Evolutionary conservation across 768 basidiomycete species (phyloP).

Genomic region (Sarcodon aspratus): DNA sequence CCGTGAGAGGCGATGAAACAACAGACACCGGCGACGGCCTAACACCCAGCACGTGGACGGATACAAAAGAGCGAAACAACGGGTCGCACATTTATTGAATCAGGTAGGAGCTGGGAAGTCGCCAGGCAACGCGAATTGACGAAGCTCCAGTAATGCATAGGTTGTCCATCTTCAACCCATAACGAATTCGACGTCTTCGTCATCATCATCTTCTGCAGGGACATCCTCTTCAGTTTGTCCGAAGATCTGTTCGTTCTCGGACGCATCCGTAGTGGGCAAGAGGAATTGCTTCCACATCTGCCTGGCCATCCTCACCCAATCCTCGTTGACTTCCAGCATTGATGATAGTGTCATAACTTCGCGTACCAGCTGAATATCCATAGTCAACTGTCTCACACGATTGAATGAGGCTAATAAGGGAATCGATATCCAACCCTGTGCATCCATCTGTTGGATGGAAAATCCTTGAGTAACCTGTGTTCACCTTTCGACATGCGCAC

Average conservation of each 20-base stretch:
- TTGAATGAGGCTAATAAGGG: conserved; percentile 79
- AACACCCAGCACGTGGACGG: too few species aligned
- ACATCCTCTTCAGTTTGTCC: conserved; percentile 23
- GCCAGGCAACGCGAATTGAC: too few species aligned
- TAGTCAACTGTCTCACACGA: conserved; percentile 60
- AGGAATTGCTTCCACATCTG: conserved; percentile 49
- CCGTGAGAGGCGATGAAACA: too few species aligned
- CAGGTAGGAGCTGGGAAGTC: too few species aligned
- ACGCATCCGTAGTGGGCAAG: conserved; percentile 26
- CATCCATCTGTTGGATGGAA: conserved; percentile 67
- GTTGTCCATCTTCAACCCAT: conserved; percentile 23
- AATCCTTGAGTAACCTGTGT: not conserved
- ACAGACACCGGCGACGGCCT: too few species aligned
- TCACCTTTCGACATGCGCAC: conserved; percentile 15
- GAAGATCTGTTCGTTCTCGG: not conserved
- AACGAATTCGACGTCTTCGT: conserved; percentile 72
- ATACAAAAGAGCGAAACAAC: too few species aligned
- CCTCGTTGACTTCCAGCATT: conserved; percentile 57
- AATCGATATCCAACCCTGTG: conserved; percentile 79
- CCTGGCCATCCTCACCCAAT: conserved; percentile 57
- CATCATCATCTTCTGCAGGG: conserved; percentile 49
- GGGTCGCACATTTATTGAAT: too few species aligned
- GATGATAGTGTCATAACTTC: conserved; percentile 61
- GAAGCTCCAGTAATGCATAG: too few species aligned
- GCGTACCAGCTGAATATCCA: conserved; percentile 44